Conservation (phyloP, 345 rosid species). For the Hibiscus mutabilis region DNA sequence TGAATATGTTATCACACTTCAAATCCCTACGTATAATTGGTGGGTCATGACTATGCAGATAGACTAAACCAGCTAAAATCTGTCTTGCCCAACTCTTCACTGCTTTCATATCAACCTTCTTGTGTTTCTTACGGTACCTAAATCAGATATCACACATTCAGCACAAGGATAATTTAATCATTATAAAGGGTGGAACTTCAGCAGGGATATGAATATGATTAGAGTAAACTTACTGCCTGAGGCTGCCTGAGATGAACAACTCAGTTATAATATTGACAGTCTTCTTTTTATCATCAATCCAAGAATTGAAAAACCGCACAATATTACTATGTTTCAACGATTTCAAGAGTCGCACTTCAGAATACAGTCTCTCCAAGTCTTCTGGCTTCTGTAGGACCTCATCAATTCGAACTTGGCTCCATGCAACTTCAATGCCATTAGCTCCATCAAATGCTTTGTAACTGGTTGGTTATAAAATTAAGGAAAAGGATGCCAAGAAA, state of each 20-base stretch:
- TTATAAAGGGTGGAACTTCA: conserved; percentile 6
- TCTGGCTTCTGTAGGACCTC: conserved; percentile 84
- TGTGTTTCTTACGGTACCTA: conserved; percentile 88
- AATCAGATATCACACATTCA: conserved; percentile 27
- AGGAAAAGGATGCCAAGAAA: conserved; percentile 19
- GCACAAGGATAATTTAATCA: conserved; percentile 20
- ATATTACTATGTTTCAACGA: conserved; percentile 77
- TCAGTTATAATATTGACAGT: conserved; percentile 91
- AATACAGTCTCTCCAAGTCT: conserved; percentile 75
- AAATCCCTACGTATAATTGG: conserved; percentile 89
- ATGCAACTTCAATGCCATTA: conserved; percentile 93
- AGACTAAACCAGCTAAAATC: conserved; percentile 68
- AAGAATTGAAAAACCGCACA: conserved; percentile 68
- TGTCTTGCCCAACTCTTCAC: conserved; percentile 91
- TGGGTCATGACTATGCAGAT: conserved; percentile 75
- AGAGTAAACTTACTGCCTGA: conserved; percentile 66
- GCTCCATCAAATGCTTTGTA: conserved; percentile 93
- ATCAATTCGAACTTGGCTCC: conserved; percentile 88
- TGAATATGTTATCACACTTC: conserved; percentile 90
- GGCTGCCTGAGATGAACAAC: conserved; percentile 87
- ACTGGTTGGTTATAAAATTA: conserved; percentile 33
- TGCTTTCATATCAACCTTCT: conserved; percentile 71
- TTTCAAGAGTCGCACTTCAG: conserved; percentile 86
- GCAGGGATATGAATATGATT: not conserved
- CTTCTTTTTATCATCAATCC: conserved; percentile 91